Percentiles rank a stretch among this genome's conserved stretches.
These are phyloP conservation scores for Candolleomyces eurysporus DNA, from an alignment of 768 basidiomycete species.

Conservation along the genomic window DNA sequence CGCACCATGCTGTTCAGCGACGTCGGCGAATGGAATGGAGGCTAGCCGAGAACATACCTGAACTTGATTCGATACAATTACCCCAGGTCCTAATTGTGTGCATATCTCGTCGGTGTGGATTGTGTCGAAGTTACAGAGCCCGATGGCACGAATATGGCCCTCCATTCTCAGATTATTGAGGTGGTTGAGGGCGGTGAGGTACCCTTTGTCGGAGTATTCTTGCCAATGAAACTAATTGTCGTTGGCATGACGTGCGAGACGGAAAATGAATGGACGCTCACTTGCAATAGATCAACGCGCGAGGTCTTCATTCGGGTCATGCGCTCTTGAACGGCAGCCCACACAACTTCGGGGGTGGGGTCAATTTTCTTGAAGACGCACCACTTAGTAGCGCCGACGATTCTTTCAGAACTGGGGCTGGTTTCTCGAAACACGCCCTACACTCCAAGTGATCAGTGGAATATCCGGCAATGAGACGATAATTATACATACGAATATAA, in stretches of 20 bases:
- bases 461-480: slow-evolving; percentile 10
- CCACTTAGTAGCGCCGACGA: slow-evolving; percentile 84
- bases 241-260: slow-evolving; percentile 1
- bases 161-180: slow-evolving; percentile 59
- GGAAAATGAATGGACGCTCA: not conserved
- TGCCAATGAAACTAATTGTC: slow-evolving; percentile 72
- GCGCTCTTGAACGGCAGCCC: slow-evolving; percentile 66
- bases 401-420: slow-evolving; percentile 35
- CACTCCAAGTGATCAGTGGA: slow-evolving; percentile 4
- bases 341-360: slow-evolving; percentile 53
- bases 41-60: slow-evolving; percentile 45
- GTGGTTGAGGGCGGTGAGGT: slow-evolving; percentile 40
- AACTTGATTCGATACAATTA: slow-evolving; percentile 77
- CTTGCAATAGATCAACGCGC: slow-evolving; percentile 71
- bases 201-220: slow-evolving; percentile 49
- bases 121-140: slow-evolving; percentile 79
- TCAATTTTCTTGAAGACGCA: slow-evolving; percentile 62
- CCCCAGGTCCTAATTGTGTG: slow-evolving; percentile 62
- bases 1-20: not conserved
- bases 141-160: slow-evolving; percentile 60
- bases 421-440: slow-evolving; percentile 70
- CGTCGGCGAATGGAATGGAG: not conserved
- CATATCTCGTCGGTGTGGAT: slow-evolving; percentile 75
- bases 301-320: slow-evolving; percentile 58
- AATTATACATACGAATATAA: slow-evolving; percentile 61